Base-by-base conservation (phyloP, 495 filamentous ascomycete genomes). In the Achaetomiella virescens region DNA sequence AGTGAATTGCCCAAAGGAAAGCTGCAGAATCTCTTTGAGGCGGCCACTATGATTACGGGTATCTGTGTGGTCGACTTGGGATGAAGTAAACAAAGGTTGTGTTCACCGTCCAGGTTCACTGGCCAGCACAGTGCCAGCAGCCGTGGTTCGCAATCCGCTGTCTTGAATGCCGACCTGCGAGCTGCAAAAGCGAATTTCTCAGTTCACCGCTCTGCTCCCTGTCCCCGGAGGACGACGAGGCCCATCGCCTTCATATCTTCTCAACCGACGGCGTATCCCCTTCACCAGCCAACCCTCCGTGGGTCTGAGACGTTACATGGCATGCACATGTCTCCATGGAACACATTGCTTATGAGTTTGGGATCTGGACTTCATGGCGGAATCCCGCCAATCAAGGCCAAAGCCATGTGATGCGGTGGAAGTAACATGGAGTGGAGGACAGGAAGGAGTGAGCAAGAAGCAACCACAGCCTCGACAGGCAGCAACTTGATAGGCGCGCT, bases 401-500 rank as follows among this genome's bases (percentile, higher is more conserved):
- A 33, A 22, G 21, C 6, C 31, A 20, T 6, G 21, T 18, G 41
- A 37, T 52, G 48, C 21, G 20, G 5, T 18, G 27, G 22, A 31
- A 35, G 14, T 15, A 29, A n/a, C 29, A 50, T 29, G 25, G 31
- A 17, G 31, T 9, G 21, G 31, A 29, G 15, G 41, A 47, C 25
- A 40, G 27, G 14, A 29, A 27, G 35, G 15, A 10, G 37, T 33
- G 40, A 54, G 12, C 12, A 29, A 18, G 35, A 21, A 37, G 29
- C 22, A 25, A 10, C 41, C 22, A 11, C 24, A 38, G 33, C 41
- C 35, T 31, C 12, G 18, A 42, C 29, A 10, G 3, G 7, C 24
- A 6, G 35, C 27, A 8, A 44, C 37, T 3, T 59, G 57, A 59
- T 59, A 59, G 57, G 57, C 22, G 57, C 57, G 57, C 57, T 59